Percentiles rank a stretch among this genome's conserved stretches.
Conservation (phyloP, 768 basidiomycete species). For the Lyophyllum semitale region DNA sequence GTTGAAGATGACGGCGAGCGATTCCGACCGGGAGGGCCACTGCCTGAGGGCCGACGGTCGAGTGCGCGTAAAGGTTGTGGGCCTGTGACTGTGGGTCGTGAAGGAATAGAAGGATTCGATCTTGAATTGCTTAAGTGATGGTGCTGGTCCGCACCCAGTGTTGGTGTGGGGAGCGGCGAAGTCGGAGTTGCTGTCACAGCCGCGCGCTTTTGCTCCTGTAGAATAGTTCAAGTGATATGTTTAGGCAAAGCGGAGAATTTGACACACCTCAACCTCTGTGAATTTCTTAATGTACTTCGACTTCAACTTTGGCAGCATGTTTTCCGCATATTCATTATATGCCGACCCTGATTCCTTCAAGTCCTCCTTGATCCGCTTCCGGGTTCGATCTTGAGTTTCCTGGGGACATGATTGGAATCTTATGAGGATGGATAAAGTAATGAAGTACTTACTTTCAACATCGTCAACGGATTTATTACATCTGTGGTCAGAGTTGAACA, state of each 20-base stretch:
- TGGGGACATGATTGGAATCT: constrained; percentile 25
- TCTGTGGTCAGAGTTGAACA: constrained; percentile 68
- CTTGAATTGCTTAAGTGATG: constrained; percentile 39
- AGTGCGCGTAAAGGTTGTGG: constrained; percentile 78
- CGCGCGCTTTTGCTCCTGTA: constrained; percentile 67
- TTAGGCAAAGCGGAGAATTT: neutral
- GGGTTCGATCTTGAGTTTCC: constrained; percentile 92
- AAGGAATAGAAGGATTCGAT: constrained; percentile 45
- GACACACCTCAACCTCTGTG: constrained; percentile 78
- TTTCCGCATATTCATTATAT: constrained; percentile 83
- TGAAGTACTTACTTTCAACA: constrained; percentile 57
- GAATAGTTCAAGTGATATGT: neutral
- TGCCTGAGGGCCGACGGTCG: constrained; percentile 71
- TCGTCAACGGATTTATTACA: constrained; percentile 68
- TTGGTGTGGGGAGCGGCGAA: constrained; percentile 31
- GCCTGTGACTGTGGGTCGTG: constrained; percentile 59
- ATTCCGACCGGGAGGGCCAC: constrained; percentile 53
- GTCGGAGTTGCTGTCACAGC: constrained; percentile 35
- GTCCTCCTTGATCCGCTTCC: constrained; percentile 90
- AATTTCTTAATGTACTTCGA: constrained; percentile 81
- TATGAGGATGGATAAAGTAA: neutral
- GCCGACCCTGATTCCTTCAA: constrained; percentile 74
- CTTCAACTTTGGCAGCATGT: constrained; percentile 79
- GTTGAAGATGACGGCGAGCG: constrained; percentile 83
- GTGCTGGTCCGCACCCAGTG: constrained; percentile 34